Evolutionary conservation across 352 stramenopile species (phyloP).

Genomic region (Phytophthora tentaculata): DNA sequence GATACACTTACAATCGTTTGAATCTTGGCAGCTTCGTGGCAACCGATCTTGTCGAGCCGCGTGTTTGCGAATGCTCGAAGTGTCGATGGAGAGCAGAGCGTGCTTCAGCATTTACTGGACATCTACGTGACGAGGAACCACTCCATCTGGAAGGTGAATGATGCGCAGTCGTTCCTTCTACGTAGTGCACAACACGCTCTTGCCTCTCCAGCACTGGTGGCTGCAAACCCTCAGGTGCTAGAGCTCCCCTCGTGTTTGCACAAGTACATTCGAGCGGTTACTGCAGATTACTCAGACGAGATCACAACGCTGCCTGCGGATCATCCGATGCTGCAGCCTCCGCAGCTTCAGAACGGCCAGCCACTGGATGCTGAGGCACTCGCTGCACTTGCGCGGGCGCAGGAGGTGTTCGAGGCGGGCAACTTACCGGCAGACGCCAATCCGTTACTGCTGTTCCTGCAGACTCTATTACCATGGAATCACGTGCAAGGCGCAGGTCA

Average conservation of each 20-base stretch:
- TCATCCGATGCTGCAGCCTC: constrained; percentile 85
- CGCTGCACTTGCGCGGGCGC: constrained; percentile 56
- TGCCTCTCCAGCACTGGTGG: constrained; percentile 55
- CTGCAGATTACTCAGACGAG: constrained; percentile 87
- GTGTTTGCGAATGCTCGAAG: constrained; percentile 79
- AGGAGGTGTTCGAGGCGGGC: constrained; percentile 68
- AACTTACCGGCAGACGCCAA: constrained; percentile 83
- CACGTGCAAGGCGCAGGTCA: constrained; percentile 67
- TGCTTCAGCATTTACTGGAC: constrained; percentile 74
- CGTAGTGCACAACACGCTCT: constrained; percentile 69
- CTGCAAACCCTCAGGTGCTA: constrained; percentile 58
- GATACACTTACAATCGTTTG: background rate
- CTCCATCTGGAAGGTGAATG: constrained; percentile 86
- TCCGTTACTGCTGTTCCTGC: constrained; percentile 83
- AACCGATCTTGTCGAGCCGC: constrained; percentile 71
- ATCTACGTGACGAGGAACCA: constrained; percentile 86
- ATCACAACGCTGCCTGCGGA: constrained; percentile 85
- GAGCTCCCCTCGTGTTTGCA: constrained; percentile 61
- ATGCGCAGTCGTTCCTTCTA: constrained; percentile 75
- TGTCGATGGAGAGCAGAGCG: constrained; percentile 57
- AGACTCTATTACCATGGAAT: constrained; percentile 88
- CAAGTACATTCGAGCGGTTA: constrained; percentile 78
- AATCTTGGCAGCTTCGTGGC: constrained; percentile 58
- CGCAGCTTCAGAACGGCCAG: constrained; percentile 65
- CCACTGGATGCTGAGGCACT: constrained; percentile 65